Conservation (phyloP, 2,329 filamentous ascomycete species). For the Talaromyces funiculosus region DNA sequence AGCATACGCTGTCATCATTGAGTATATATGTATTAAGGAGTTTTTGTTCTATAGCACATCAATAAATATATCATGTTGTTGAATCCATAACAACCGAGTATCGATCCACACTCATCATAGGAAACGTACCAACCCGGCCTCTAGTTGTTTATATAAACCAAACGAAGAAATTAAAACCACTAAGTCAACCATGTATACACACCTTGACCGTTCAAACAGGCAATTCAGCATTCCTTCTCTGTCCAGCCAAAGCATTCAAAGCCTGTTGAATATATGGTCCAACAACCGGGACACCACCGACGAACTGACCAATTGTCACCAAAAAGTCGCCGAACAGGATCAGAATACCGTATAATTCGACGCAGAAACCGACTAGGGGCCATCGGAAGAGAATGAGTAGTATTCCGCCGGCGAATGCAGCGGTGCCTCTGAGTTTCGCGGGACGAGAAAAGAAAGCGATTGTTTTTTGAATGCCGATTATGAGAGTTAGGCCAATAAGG, state of each 20-base stretch:
- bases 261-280: conserved; percentile 76
- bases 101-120: not conserved
- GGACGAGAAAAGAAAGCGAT: conserved; percentile 88
- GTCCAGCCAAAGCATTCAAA: conserved; percentile 65
- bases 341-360: conserved; percentile 90
- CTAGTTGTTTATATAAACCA: not conserved
- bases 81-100: not conserved
- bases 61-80: not conserved
- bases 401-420: conserved; percentile 79
- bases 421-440: conserved; percentile 87
- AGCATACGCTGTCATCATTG: too few species aligned
- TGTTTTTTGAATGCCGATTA: conserved; percentile 89
- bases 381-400: conserved; percentile 80
- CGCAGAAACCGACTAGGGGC: conserved; percentile 82
- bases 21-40: not conserved
- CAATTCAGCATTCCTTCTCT: conserved; percentile 67
- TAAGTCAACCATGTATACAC: not conserved
- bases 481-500: conserved; percentile 89
- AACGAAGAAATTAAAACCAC: not conserved
- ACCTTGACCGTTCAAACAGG: conserved; percentile 20
- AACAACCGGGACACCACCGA: conserved; percentile 74
- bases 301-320: conserved; percentile 83
- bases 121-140: not conserved
- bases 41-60: not conserved
- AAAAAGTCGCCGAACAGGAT: conserved; percentile 95